Evolutionary conservation across 2,329 filamentous ascomycete species (phyloP).

Genomic region (Juglanconis juglandina): DNA sequence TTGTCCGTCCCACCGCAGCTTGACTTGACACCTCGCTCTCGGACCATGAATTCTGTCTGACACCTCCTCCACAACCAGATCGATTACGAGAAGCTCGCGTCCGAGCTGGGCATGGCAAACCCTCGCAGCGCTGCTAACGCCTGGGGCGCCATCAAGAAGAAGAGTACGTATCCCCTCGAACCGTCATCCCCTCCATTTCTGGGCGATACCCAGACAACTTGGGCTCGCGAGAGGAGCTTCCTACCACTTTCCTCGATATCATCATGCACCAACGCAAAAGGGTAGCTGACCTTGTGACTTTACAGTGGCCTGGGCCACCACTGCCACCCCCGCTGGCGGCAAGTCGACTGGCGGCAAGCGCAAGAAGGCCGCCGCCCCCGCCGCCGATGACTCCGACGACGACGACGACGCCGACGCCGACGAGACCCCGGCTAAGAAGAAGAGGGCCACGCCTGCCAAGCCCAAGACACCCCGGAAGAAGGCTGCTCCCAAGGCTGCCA

Average conservation of each 20-base stretch:
- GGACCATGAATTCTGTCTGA: background rate
- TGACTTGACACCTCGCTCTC: background rate
- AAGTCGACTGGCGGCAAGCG: conserved; percentile 10
- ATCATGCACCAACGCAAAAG: too few relatives aligned
- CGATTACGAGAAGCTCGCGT: conserved; percentile 52
- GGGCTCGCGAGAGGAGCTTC: too few relatives aligned
- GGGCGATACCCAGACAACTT: too few relatives aligned
- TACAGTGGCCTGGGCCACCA: conserved; percentile 2
- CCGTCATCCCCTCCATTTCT: too few relatives aligned
- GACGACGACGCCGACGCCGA: background rate
- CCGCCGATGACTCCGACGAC: background rate
- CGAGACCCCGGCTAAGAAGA: background rate
- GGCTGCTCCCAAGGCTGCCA: background rate
- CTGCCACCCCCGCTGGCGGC: background rate
- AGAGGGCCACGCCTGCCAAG: background rate
- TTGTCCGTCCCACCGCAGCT: background rate
- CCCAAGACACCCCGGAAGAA: conserved; percentile 1
- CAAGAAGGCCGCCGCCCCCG: conserved; percentile 6
- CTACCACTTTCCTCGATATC: too few relatives aligned
- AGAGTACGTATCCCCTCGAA: background rate
- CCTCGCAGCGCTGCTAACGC: conserved; percentile 15
- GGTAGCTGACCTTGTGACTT: background rate
- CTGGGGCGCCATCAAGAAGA: conserved; percentile 18
- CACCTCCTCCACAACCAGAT: background rate
- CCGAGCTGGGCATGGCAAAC: conserved; percentile 39